Conservation (phyloP, 345 rosid genomes). For the Leavenworthia alabamica region DNA sequence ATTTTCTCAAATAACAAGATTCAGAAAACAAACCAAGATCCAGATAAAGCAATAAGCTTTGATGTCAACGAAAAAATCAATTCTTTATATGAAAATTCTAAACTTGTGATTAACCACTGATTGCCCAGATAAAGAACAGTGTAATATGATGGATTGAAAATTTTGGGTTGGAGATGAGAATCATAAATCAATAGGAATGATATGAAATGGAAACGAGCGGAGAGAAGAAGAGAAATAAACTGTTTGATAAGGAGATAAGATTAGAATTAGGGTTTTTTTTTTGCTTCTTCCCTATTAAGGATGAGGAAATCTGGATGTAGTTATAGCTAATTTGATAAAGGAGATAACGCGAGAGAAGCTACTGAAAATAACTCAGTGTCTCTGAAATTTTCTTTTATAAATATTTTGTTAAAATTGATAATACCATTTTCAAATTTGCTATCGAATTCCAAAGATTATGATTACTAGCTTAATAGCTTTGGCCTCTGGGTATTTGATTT, state of each 20-base stretch:
- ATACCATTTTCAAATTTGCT: too few relatives aligned
- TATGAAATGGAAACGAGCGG: background rate
- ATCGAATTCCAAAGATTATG: too few relatives aligned
- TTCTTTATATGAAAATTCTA: background rate
- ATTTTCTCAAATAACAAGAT: constrained; percentile 15
- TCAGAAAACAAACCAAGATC: background rate
- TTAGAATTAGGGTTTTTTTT: constrained; percentile 12
- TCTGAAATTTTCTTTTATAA: too few relatives aligned
- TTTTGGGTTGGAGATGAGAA: constrained; percentile 10
- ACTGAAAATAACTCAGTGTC: constrained; percentile 10
- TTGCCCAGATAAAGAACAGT: background rate
- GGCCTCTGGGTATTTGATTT: too few relatives aligned
- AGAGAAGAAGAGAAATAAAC: background rate
- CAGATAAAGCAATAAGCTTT: background rate
- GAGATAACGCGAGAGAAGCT: constrained; percentile 23
- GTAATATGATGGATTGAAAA: background rate
- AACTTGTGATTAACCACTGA: constrained; percentile 2
- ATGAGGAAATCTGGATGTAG: constrained; percentile 25
- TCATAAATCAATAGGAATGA: background rate
- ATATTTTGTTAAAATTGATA: too few relatives aligned
- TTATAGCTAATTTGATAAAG: constrained; percentile 15
- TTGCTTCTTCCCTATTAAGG: background rate
- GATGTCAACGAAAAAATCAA: background rate
- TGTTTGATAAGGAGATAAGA: background rate
- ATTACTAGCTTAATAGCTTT: too few relatives aligned